phyloP scores from a whole-genome alignment of 805 yeast species.

The Monosporozyma solicola region DNA sequence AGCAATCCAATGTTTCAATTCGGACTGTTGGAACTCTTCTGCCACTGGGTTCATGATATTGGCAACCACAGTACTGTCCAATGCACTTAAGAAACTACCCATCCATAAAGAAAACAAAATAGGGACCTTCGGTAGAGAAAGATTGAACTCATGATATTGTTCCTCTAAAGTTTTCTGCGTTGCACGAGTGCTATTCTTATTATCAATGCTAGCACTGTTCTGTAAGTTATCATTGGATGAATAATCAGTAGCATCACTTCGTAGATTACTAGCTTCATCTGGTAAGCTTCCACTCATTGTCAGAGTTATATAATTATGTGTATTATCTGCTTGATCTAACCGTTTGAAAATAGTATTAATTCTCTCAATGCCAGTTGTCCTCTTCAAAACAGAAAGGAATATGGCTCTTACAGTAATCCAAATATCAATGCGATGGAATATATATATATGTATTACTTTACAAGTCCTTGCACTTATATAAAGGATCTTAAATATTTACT shows the following conservation, averaged over 20 bases:
- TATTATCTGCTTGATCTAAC: not conserved
- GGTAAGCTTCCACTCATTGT: not conserved
- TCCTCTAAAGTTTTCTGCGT: constrained; percentile 11
- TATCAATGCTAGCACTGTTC: not conserved
- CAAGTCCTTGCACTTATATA: not conserved
- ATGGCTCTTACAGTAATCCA: not conserved
- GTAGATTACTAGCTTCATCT: constrained; percentile 14
- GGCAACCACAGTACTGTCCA: constrained; percentile 41
- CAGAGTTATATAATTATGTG: not conserved
- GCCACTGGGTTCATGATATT: constrained; percentile 41
- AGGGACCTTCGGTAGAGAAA: constrained; percentile 23
- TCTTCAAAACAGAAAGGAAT: not conserved
- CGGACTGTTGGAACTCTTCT: constrained; percentile 40
- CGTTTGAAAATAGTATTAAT: not conserved
- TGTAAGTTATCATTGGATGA: not conserved
- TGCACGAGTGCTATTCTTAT: not conserved
- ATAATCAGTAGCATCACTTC: constrained; percentile 2
- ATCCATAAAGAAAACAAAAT: constrained; percentile 36
- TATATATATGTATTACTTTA: not conserved
- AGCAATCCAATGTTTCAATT: constrained; percentile 54
- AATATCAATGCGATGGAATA: not conserved
- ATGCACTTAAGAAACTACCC: constrained; percentile 39
- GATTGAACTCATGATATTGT: constrained; percentile 21
- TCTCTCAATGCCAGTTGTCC: not conserved
- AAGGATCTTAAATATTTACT: not conserved